Percentiles rank a stretch among this genome's conserved stretches.
These are phyloP conservation scores for Saccharomycopsis sp. DNA, from an alignment of 805 yeast species.

Conservation along the genomic window DNA sequence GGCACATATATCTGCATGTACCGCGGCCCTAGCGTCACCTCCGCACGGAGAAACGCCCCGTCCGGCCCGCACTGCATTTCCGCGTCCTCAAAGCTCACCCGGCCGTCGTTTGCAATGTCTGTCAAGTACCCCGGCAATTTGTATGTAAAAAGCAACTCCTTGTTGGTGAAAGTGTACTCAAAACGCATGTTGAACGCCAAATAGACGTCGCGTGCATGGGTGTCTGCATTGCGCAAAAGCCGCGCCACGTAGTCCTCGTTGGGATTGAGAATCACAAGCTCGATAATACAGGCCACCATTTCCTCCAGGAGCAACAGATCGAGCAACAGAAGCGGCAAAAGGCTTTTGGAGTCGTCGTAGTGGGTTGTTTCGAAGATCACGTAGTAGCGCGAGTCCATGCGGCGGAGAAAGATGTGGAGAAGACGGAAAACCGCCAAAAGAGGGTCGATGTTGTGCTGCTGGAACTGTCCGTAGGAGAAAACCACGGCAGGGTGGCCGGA, in stretches of 20 bases:
- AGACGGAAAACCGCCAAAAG: slow-evolving; percentile 33
- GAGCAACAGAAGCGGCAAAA: slow-evolving; percentile 3
- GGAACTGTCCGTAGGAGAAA: slow-evolving; percentile 38
- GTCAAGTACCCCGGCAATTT: slow-evolving; percentile 39
- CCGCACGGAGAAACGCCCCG: slow-evolving; percentile 49
- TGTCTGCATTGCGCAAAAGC: neutral
- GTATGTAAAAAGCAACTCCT: slow-evolving; percentile 34
- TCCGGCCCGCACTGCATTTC: slow-evolving; percentile 41
- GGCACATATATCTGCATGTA: slow-evolving; percentile 2
- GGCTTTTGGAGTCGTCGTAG: slow-evolving; percentile 27
- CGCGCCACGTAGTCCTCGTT: neutral
- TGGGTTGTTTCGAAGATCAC: slow-evolving; percentile 65
- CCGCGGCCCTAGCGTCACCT: slow-evolving; percentile 56
- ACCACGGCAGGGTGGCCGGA: slow-evolving; percentile 69
- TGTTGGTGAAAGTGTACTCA: slow-evolving; percentile 30
- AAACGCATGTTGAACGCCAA: neutral
- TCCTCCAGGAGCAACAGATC: slow-evolving; percentile 5
- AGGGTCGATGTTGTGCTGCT: slow-evolving; percentile 16
- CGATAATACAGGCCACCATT: neutral
- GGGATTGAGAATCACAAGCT: neutral
- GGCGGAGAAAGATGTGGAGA: slow-evolving; percentile 59
- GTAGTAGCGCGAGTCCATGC: slow-evolving; percentile 63
- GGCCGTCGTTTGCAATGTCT: slow-evolving; percentile 36
- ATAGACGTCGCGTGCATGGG: neutral
- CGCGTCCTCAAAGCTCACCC: slow-evolving; percentile 32